Evolutionary conservation across 257 asterid species (phyloP), one percentile per base, ranked within the genome.

Genomic region (Solanum tarapatanum): DNA sequence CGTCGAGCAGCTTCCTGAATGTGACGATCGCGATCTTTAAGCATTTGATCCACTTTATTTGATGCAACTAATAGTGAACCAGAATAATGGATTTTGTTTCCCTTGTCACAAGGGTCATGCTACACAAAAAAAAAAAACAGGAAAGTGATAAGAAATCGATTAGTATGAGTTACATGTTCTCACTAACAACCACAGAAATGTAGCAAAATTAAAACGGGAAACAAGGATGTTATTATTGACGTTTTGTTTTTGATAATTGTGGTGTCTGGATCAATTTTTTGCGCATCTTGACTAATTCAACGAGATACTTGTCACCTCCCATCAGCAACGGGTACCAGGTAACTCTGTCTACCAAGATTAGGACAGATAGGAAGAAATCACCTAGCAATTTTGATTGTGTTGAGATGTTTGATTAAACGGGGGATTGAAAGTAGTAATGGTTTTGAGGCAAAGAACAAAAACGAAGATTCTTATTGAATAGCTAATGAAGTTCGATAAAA

Each of bases 1-100:
- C 95, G 92, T 41, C 99, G 94, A 77, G 95, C 95, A 66, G 93
- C 97, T 91, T 95, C 97, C 89, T 94, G 96, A 85, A 96, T 92
- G 84, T 93, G 92, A 9, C 94, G 97, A 68, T 95, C 98, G 7
- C 94, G 98, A 86, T 96, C 99, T 91, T 92, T 95, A 66, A 96
- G 96, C 91, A 96, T 91, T 90, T 95, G 96, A 90, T 95, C 98
- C 37, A 95, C 93, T 87, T 94, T 94, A 88, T 88, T 93, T 43
- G 96, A 86, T 43, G 94, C 94, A 72, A 90, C 93, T 3, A 92
- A 84, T 76, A 96, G 74, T 32, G 99, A 96, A 82, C 99, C 98
- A 0, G 99, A 96, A 76, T 95, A 96, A 89, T 93, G 91, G 74
- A 90, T 91, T 35, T 89, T 90, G 88, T 90, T 89, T 88, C 91